Percentiles rank a stretch among this genome's conserved stretches.
phyloP scores from a whole-genome alignment of 176 grass and related monocot species.

The Aegilops umbellulata region DNA sequence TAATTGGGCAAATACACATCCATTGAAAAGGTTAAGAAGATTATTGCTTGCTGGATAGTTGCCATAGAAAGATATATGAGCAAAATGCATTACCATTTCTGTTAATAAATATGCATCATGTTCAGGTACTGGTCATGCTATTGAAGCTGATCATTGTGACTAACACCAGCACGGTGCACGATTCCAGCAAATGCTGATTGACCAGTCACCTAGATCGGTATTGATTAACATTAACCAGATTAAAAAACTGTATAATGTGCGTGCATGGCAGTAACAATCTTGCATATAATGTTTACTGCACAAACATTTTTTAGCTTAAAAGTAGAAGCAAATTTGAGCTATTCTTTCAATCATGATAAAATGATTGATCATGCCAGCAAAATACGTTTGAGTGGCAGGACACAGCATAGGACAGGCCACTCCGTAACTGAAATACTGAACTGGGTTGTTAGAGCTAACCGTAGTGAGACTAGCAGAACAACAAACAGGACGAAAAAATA shows the following conservation, averaged over 20 bases:
- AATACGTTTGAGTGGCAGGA: slow-evolving; percentile 2
- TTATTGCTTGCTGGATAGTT: slow-evolving; percentile 3
- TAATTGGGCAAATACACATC: slow-evolving; percentile 11
- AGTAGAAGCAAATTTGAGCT: not conserved
- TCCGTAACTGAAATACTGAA: slow-evolving; percentile 15
- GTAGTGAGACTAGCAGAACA: slow-evolving; percentile 16
- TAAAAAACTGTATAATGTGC: not conserved
- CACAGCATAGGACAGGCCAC: slow-evolving; percentile 9
- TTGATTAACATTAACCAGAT: slow-evolving; percentile 21
- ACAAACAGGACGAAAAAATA: slow-evolving; percentile 1
- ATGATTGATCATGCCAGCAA: not conserved
- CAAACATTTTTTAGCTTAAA: slow-evolving; percentile 25
- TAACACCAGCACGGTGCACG: not conserved
- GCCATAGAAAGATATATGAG: not conserved
- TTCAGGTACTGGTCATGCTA: slow-evolving; percentile 7
- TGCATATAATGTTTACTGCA: not conserved
- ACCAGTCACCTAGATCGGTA: not conserved
- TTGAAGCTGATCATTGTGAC: not conserved
- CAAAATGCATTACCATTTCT: slow-evolving; percentile 1
- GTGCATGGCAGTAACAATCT: not conserved
- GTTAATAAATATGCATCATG: slow-evolving; percentile 7
- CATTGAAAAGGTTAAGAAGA: slow-evolving; percentile 15
- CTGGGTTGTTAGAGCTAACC: not conserved
- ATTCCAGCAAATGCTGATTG: slow-evolving; percentile 27
- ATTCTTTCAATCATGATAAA: not conserved